Percentiles rank a stretch among this genome's conserved stretches.
phyloP scores from a whole-genome alignment of 257 asterid genomes.

The Cynanchum wilfordii region DNA sequence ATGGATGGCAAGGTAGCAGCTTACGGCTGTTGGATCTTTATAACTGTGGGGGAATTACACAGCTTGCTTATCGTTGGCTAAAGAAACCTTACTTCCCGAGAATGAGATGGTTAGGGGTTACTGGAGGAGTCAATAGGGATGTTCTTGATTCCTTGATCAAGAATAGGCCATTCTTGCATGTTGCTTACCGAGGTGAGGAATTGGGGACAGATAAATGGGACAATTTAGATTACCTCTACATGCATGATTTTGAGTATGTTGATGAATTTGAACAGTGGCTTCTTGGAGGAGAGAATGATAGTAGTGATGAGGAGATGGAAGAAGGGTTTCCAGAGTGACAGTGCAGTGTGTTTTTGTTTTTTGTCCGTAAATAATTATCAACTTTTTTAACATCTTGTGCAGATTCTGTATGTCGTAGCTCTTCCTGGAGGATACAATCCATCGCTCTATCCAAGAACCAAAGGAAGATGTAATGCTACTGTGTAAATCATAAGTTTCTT shows the following conservation, averaged over 20 bases:
- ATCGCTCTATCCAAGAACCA: not conserved
- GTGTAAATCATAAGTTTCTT: not conserved
- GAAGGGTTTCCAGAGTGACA: constrained; percentile 38
- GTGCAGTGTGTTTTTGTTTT: not conserved
- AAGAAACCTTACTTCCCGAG: constrained; percentile 92
- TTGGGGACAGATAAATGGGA: constrained; percentile 66
- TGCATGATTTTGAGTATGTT: constrained; percentile 61
- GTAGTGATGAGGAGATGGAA: constrained; percentile 64
- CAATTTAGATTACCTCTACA: constrained; percentile 40
- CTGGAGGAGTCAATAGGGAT: constrained; percentile 56
- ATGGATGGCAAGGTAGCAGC: constrained; percentile 64
- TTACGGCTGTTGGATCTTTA: constrained; percentile 70
- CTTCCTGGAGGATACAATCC: not conserved
- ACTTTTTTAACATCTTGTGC: not conserved
- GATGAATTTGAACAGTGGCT: constrained; percentile 87
- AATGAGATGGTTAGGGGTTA: constrained; percentile 83
- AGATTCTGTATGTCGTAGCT: not conserved
- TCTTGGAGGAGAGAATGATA: constrained; percentile 47
- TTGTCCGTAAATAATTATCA: not conserved
- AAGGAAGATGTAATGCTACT: not conserved
- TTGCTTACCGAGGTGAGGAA: constrained; percentile 73
- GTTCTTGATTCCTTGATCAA: constrained; percentile 45
- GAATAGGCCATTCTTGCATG: constrained; percentile 61
- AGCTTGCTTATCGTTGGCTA: constrained; percentile 68
- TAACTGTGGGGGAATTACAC: constrained; percentile 85